Conservation (phyloP, 2,329 filamentous ascomycete genomes). For the Xenosphaeropsis pyriputrescens region DNA sequence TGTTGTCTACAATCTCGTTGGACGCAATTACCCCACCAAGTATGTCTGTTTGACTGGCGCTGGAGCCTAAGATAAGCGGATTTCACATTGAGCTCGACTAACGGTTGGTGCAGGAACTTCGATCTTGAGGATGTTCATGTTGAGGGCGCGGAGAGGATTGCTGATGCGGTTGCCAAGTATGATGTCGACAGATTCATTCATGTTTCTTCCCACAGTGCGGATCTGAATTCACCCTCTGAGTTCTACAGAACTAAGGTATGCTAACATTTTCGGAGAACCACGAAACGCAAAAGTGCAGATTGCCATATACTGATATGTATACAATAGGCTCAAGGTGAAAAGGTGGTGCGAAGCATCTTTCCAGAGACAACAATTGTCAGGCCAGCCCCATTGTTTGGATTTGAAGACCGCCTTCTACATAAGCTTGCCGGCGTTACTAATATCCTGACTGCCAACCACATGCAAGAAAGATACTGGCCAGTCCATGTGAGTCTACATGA, state of each 20-base stretch:
- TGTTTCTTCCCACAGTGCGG: constrained; percentile 86
- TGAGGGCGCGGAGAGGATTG: constrained; percentile 83
- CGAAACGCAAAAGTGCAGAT: neutral
- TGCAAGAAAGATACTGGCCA: constrained; percentile 81
- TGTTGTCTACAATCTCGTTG: constrained; percentile 92
- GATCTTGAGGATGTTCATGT: constrained; percentile 84
- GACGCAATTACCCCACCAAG: constrained; percentile 94
- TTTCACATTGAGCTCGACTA: neutral
- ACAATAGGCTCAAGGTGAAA: constrained; percentile 58
- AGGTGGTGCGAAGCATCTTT: constrained; percentile 75
- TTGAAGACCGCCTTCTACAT: constrained; percentile 83
- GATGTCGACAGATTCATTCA: constrained; percentile 95
- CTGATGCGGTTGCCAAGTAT: constrained; percentile 90
- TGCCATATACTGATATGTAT: constrained; percentile 2
- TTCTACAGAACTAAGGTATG: constrained; percentile 81
- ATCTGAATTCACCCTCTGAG: constrained; percentile 65
- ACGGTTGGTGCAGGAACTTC: constrained; percentile 57
- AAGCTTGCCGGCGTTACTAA: constrained; percentile 70
- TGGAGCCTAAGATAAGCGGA: neutral
- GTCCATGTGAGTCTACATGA: constrained; percentile 53
- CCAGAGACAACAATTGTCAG: constrained; percentile 95
- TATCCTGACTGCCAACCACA: constrained; percentile 79
- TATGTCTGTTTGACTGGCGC: constrained; percentile 23
- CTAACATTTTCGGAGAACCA: neutral
- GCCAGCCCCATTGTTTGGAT: constrained; percentile 86